These are phyloP conservation scores for Daldinia grandis DNA, from an alignment of 495 filamentous ascomycete species.

Conservation along the genomic window DNA sequence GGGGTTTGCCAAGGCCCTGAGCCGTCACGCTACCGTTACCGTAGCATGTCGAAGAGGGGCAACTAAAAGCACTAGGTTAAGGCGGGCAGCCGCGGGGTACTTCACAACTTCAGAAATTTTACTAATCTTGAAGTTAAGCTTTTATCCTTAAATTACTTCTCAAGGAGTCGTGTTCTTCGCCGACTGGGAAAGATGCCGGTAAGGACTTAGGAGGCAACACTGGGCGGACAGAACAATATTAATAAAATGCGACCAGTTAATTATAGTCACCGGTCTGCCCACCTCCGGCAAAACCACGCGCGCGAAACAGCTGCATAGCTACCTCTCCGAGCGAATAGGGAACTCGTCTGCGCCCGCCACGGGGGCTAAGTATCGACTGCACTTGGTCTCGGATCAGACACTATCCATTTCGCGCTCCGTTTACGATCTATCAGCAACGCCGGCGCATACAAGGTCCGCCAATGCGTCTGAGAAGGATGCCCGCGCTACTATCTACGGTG, in stretches of 20 bases:
- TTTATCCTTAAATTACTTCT: background rate
- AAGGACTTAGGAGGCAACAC: background rate
- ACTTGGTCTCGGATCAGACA: conserved; percentile 72
- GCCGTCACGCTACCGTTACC: background rate
- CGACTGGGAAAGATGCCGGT: conserved; percentile 21
- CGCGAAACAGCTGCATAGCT: conserved; percentile 75
- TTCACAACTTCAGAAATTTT: conserved; percentile 29
- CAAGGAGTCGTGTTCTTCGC: background rate
- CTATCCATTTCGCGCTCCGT: conserved; percentile 68
- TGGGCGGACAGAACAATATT: background rate
- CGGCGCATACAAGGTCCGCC: conserved; percentile 59
- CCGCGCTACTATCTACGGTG: conserved; percentile 82
- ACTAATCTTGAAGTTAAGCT: background rate
- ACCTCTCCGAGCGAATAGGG: conserved; percentile 67
- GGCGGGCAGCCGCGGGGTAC: conserved; percentile 18
- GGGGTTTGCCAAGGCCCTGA: conserved; percentile 24
- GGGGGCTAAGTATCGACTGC: conserved; percentile 65
- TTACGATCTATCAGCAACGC: conserved; percentile 66
- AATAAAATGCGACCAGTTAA: conserved; percentile 66
- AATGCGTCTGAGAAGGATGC: conserved; percentile 86
- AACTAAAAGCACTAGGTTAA: background rate
- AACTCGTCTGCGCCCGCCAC: conserved; percentile 42
- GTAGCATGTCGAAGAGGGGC: background rate
- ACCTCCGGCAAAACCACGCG: conserved; percentile 92
- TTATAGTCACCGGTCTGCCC: conserved; percentile 91